Conservation (phyloP, 148 eudicot genomes). For the Rhododendron mucronatum region DNA sequence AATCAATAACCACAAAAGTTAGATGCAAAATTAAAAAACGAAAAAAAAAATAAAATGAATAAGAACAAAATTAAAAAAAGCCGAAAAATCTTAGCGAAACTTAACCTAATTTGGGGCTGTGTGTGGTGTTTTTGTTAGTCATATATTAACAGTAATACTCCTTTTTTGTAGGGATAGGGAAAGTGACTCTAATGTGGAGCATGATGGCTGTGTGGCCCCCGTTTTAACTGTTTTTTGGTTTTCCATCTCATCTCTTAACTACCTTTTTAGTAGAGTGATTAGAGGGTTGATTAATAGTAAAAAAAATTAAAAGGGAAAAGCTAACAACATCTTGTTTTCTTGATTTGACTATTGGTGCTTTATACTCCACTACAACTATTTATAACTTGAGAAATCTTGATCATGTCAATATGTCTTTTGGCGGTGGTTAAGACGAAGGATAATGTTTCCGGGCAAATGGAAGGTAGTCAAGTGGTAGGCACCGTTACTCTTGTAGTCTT, state of each 20-base stretch:
- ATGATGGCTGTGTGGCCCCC: conserved; percentile 18
- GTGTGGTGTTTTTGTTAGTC: no score
- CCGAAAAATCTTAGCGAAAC: no score
- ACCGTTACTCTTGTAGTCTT: no score
- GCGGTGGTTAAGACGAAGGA: no score
- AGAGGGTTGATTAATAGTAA: not conserved
- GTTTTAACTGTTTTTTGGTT: not conserved
- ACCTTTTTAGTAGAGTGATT: not conserved
- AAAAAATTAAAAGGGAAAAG: conserved; percentile 1
- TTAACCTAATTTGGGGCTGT: no score
- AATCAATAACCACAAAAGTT: no score
- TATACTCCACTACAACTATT: not conserved
- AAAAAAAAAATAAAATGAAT: no score
- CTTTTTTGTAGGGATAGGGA: not conserved
- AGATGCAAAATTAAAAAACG: no score
- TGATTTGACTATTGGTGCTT: not conserved
- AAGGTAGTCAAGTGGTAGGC: no score
- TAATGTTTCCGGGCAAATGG: no score
- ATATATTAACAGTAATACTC: not conserved
- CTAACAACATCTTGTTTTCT: conserved; percentile 10
- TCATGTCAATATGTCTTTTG: not conserved
- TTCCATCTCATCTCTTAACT: not conserved
- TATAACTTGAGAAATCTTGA: not conserved
- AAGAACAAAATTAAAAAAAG: no score
- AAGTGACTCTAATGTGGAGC: conserved; percentile 15